Conservation (phyloP, 2,329 filamentous ascomycete genomes). For the Akanthomyces lecanii region DNA sequence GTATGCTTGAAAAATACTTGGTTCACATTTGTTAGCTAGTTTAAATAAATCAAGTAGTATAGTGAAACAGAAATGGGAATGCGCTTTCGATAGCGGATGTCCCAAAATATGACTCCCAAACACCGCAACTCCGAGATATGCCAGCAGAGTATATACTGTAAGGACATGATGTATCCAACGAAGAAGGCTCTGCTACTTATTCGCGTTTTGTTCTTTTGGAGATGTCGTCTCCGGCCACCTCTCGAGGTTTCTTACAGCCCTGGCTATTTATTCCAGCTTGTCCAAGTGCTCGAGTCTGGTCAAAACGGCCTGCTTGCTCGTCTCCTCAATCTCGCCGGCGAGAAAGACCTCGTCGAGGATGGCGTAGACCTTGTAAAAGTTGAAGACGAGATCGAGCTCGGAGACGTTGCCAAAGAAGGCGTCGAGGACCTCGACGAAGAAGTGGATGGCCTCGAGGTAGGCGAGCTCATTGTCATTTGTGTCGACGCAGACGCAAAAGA, state of each 20-base stretch:
- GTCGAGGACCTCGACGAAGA: conserved; percentile 98
- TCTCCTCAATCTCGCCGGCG: conserved; percentile 97
- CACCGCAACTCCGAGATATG: conserved; percentile 14
- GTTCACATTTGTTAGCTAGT: background rate
- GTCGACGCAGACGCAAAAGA: conserved; percentile 99
- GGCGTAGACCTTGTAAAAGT: conserved; percentile 87
- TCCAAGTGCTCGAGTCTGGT: conserved; percentile 93
- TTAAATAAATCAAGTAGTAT: background rate
- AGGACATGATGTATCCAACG: background rate
- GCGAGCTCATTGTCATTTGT: conserved; percentile 98
- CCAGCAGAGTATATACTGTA: conserved; percentile 4
- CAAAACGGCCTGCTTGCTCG: conserved; percentile 94
- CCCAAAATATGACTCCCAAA: background rate
- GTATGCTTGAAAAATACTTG: background rate
- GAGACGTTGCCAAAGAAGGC: conserved; percentile 99
- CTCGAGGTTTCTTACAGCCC: background rate
- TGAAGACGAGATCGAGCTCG: conserved; percentile 86
- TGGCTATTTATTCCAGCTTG: conserved; percentile 73
- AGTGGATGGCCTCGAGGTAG: conserved; percentile 95
- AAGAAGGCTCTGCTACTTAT: background rate
- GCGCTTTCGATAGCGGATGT: background rate
- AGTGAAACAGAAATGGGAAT: background rate
- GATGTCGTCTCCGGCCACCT: background rate
- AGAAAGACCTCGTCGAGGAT: conserved; percentile 98
- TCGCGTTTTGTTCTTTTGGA: background rate